Evolutionary conservation across 1,284 basidiomycete genomes (phyloP), one percentile per base, ranked within the genome.

Genomic region (Macrocystidia cucumis): DNA sequence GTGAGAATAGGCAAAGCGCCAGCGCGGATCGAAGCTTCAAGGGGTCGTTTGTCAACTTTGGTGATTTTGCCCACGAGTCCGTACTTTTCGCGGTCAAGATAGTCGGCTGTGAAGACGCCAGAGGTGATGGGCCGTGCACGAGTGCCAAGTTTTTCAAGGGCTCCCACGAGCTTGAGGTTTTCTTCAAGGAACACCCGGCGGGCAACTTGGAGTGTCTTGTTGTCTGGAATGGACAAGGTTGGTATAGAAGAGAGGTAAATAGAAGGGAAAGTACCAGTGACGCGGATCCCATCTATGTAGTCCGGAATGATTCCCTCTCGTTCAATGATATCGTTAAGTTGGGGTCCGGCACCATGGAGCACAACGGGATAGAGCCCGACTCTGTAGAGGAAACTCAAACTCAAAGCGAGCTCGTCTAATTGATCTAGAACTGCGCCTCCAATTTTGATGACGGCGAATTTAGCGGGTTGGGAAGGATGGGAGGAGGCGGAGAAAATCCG

Each of bases 101-200:
- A 93, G 56, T 91, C 89, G 38, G 92, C 92, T 14, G 87, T 88
- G 64, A 97, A 97, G 42, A 97, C 91, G 22, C 93, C 92, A 9
- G 87, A 92, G 35, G 89, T 93, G 56, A 97, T 96, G 19, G 92
- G 92, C 23, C 93, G 86, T 9, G 92, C 92, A 41, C 92, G 85
- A 2, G 91, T 92, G 37, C 92, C 93, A 34, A 95, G 80, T 46
- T 80, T 80, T 60, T 97, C 92, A 39, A 97, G 76, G 0, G 91
- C 90, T 17, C 71, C 76, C 16, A 96, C 92, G 42, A 97, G 81
- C 54, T 86, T 90, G 48, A 96, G 69, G 61, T 97, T 97, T 63
- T 96, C 90, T 54, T 93, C 91, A 23, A 93, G 72, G 69, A 97
- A 97, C 25, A 96, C 91, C n/a, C 86, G 78, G 41, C 92, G 88